Evolutionary conservation across 1,284 basidiomycete species (phyloP).

Genomic region (Athelia psychrophila): DNA sequence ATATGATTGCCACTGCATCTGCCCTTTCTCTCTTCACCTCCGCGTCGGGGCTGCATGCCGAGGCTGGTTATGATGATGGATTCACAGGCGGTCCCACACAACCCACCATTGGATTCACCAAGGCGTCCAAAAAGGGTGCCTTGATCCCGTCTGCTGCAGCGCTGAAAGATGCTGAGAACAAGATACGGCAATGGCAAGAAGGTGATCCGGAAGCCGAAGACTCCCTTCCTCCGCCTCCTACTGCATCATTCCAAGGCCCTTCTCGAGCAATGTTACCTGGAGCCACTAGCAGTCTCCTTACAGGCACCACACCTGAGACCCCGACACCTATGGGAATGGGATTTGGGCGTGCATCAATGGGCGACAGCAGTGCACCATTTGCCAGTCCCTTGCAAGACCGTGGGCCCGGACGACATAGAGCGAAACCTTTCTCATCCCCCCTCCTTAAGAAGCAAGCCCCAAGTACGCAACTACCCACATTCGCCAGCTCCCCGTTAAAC

Average conservation of each 20-base stretch:
- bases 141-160: slow-evolving; percentile 58
- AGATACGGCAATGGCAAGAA: slow-evolving; percentile 53
- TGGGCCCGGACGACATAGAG: too few relatives aligned
- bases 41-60: background rate
- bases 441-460: slow-evolving; percentile 18
- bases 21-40: slow-evolving; percentile 7
- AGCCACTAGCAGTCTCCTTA: slow-evolving; percentile 18
- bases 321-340: background rate
- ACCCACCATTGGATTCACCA: slow-evolving; percentile 1
- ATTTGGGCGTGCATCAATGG: slow-evolving; percentile 4
- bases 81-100: background rate
- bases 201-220: slow-evolving; percentile 27
- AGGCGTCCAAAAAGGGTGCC: slow-evolving; percentile 31
- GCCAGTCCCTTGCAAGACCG: too few relatives aligned
- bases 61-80: too few relatives aligned
- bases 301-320: slow-evolving; percentile 30
- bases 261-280: slow-evolving; percentile 2
- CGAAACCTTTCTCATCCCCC: slow-evolving; percentile 60
- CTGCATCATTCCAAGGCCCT: too few relatives aligned
- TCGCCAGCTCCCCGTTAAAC: slow-evolving; percentile 30
- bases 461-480: slow-evolving; percentile 13
- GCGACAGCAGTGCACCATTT: background rate
- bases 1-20: slow-evolving; percentile 10
- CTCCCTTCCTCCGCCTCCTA: slow-evolving; percentile 1
- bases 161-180: slow-evolving; percentile 52